Percentiles rank a stretch among this genome's conserved stretches.
These are phyloP conservation scores for Kwoniella heveanensis DNA, from an alignment of 768 basidiomycete genomes.

Conservation along the genomic window DNA sequence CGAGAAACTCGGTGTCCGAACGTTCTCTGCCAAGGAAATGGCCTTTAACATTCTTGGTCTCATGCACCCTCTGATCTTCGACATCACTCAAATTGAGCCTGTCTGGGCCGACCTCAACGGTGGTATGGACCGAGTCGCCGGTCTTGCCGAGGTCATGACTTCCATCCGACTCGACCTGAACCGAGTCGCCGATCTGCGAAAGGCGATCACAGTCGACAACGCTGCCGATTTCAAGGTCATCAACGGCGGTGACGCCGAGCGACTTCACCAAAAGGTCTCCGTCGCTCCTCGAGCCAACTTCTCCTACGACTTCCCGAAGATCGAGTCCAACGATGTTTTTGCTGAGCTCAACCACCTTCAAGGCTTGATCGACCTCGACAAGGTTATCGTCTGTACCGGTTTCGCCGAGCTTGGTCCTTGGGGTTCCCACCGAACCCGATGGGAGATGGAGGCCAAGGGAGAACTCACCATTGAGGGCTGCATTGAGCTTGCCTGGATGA, in stretches of 20 bases:
- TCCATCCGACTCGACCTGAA: constrained; percentile 80
- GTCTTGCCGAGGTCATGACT: constrained; percentile 85
- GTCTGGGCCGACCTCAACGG: constrained; percentile 99
- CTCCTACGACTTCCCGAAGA: constrained; percentile 86
- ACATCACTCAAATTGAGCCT: constrained; percentile 98
- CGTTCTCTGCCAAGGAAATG: constrained; percentile 99
- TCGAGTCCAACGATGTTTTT: constrained; percentile 71
- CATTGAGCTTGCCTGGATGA: constrained; percentile 99
- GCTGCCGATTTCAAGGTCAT: constrained; percentile 90
- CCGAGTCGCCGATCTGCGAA: constrained; percentile 87
- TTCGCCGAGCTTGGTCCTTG: constrained; percentile 98
- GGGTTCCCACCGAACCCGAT: constrained; percentile 95
- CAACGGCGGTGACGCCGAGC: constrained; percentile 88
- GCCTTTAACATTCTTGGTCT: constrained; percentile 99
- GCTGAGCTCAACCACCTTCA: constrained; percentile 75
- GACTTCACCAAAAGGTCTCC: constrained; percentile 85
- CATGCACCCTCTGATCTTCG: constrained; percentile 98
- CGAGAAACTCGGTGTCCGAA: constrained; percentile 88
- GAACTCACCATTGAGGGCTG: constrained; percentile 96
- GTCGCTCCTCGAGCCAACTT: constrained; percentile 98
- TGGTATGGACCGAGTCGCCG: constrained; percentile 95
- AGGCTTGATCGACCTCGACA: constrained; percentile 90
- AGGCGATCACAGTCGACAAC: constrained; percentile 90
- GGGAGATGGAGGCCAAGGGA: constrained; percentile 99
- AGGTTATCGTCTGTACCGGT: constrained; percentile 92